Base-by-base conservation (phyloP, 306 rosid genomes). In the Dryas octopetala region DNA sequence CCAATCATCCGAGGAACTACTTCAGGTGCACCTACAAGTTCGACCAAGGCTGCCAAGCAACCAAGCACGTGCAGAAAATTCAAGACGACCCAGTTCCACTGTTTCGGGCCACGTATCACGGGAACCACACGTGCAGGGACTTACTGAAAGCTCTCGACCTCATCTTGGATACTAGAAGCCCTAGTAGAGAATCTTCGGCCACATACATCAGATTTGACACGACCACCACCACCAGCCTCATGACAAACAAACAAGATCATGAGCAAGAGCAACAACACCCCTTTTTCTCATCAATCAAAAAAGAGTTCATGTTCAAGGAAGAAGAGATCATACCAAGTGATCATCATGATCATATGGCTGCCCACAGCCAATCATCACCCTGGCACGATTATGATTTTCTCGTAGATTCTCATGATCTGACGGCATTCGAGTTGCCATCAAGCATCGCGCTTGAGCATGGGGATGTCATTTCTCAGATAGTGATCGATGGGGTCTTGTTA, bases 1-100 rank as follows among this genome's bases (percentile, higher is more conserved):
- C 79, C 68, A 49, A 68, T 60, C 54, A 66, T 44, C 88, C 90
- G 13, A 89, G 97, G 85, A 83, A 71, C 81, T 92, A 92, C 74
- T 92, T 40, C 15, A 81, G 96, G 64, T 92, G 97, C 83, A 88
- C 91, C 3, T 89, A 90, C 79, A 92, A 87, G 78, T 45, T 2
- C 63, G 96, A 90, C 0, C 96, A 92, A n/a, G 44, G 68, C 4
- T 92, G 97, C 67, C 70, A 17, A 74, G 97, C 97, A 53, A 88
- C 71, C 19, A 92, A 92, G 66, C 92, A 90, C 4, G 89, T 90
- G 11, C 96, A 92, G 59, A 68, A n/a, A 84, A 64, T 92, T 13
- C 82, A 87, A 67, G 90, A 87, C 1, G 53, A 87, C 8, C 89
- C 96, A n/a, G 2, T 32, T 1, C 80, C 84, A 1, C 62, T 77